These are phyloP conservation scores for Neurospora sublineolata DNA, from an alignment of 495 filamentous ascomycete species.

Conservation along the genomic window DNA sequence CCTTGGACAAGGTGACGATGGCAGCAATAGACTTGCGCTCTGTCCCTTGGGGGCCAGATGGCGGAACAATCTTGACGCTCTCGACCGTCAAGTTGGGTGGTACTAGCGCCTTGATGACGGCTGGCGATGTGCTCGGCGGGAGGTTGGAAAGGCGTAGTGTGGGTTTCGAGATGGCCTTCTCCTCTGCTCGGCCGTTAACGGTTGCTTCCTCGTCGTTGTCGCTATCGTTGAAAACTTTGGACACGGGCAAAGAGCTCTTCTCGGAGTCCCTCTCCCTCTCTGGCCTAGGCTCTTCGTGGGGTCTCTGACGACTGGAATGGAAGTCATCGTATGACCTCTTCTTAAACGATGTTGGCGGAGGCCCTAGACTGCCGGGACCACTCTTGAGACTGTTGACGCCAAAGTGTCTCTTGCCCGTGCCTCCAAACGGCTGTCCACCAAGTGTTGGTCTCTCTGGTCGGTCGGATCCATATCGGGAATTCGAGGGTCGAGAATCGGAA, in stretches of 20 bases:
- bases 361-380: conserved; percentile 68
- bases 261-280: conserved; percentile 16
- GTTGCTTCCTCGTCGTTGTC: conserved; percentile 30
- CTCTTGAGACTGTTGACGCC: conserved; percentile 39
- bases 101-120: conserved; percentile 63
- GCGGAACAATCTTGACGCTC: conserved; percentile 57
- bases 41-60: conserved; percentile 31
- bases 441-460: conserved; percentile 20
- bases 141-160: conserved; percentile 62
- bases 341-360: conserved; percentile 38
- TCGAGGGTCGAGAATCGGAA: conserved; percentile 5
- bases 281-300: conserved; percentile 23
- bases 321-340: conserved; percentile 36
- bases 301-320: conserved; percentile 14
- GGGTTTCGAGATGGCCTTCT: conserved; percentile 72
- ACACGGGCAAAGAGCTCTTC: conserved; percentile 14
- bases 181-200: conserved; percentile 39
- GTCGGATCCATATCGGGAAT: conserved; percentile 27
- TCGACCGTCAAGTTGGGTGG: conserved; percentile 60
- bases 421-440: conserved; percentile 25
- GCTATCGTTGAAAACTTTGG: conserved; percentile 33
- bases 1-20: conserved; percentile 74
- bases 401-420: conserved; percentile 35
- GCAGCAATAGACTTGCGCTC: conserved; percentile 72
- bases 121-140: conserved; percentile 54